Conservation (phyloP, 148 eudicot genomes). For the Arctostaphylos glauca region DNA sequence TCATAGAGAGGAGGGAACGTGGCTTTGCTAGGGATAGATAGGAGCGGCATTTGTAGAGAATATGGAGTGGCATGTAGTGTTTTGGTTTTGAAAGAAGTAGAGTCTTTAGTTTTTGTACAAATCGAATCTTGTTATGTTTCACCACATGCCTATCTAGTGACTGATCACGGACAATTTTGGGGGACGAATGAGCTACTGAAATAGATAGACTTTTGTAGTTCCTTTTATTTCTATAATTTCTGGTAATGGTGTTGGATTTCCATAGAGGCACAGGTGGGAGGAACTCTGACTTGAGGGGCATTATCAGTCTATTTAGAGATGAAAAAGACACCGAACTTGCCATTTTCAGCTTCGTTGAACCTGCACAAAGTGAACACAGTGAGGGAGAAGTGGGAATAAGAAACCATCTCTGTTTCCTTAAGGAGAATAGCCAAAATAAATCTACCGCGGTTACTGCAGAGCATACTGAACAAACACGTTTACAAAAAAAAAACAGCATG, state of each 20-base stretch:
- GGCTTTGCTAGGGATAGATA: slow-evolving; percentile 62
- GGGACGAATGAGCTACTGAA: slow-evolving; percentile 42
- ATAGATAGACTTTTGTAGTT: slow-evolving; percentile 22
- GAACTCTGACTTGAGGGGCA: slow-evolving; percentile 30
- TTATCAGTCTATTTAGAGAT: slow-evolving; percentile 17
- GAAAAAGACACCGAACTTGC: slow-evolving; percentile 27
- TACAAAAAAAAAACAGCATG: not conserved
- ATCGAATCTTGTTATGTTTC: slow-evolving; percentile 73
- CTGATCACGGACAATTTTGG: slow-evolving; percentile 66
- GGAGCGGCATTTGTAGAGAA: slow-evolving; percentile 71
- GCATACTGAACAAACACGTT: not conserved
- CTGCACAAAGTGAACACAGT: slow-evolving; percentile 12
- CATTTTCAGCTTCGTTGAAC: slow-evolving; percentile 22
- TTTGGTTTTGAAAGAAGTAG: slow-evolving; percentile 89
- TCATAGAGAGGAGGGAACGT: slow-evolving; percentile 67
- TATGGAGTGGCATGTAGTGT: slow-evolving; percentile 70
- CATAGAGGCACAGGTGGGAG: slow-evolving; percentile 16
- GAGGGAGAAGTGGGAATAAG: not conserved
- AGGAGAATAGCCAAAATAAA: not conserved
- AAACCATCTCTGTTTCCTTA: not conserved
- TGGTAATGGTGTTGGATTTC: slow-evolving; percentile 12
- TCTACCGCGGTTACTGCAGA: not conserved
- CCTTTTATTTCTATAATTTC: slow-evolving; percentile 17
- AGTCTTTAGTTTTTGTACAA: slow-evolving; percentile 79
- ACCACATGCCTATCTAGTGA: slow-evolving; percentile 75